phyloP scores from a whole-genome alignment of 306 rosid species.

The Calophaca sinica region DNA sequence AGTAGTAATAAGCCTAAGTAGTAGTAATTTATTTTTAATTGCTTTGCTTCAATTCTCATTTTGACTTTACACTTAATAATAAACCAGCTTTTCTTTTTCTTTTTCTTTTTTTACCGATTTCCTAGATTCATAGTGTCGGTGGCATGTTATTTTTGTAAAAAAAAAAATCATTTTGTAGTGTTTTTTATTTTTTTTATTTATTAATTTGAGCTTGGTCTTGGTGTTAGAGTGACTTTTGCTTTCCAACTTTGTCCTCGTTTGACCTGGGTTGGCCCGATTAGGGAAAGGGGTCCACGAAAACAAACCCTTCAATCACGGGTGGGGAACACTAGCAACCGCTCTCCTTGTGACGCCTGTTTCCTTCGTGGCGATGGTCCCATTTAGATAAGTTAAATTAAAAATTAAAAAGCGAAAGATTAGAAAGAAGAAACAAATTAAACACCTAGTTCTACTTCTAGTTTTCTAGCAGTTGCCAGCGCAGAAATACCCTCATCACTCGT shows the following conservation, averaged over 20 bases:
- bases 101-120: neutral
- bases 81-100: too few species aligned
- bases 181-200: neutral
- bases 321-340: constrained; percentile 33
- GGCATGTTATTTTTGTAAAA: neutral
- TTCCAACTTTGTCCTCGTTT: constrained; percentile 37
- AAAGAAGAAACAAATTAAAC: constrained; percentile 25
- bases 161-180: too few species aligned
- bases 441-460: constrained; percentile 3
- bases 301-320: constrained; percentile 68
- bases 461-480: constrained; percentile 20
- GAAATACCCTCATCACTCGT: neutral
- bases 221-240: constrained; percentile 33
- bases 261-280: constrained; percentile 41
- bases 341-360: constrained; percentile 20
- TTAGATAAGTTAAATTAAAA: constrained; percentile 19
- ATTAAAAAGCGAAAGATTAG: neutral
- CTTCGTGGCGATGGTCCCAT: constrained; percentile 34
- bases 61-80: neutral
- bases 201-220: neutral
- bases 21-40: too few species aligned
- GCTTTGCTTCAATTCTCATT: neutral
- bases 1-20: neutral
- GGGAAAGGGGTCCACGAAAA: constrained; percentile 48
- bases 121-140: constrained; percentile 68